Conservation (phyloP, 805 yeast species). For the Lachancea meyersii region DNA sequence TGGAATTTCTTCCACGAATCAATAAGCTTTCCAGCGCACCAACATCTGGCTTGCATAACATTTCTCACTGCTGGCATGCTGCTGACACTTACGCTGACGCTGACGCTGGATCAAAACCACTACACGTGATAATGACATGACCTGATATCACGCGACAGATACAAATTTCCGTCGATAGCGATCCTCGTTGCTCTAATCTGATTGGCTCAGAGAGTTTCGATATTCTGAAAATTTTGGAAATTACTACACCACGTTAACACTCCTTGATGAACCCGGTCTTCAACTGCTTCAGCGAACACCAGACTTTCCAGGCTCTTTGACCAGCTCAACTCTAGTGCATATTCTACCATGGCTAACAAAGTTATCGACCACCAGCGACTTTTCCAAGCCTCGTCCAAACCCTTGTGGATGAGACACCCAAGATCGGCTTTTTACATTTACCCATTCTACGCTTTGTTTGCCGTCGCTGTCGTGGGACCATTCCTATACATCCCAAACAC, state of each 20-base stretch:
- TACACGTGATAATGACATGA: neutral
- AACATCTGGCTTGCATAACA: too few species aligned
- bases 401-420: constrained; percentile 57
- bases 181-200: neutral
- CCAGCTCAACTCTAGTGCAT: too few species aligned
- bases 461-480: constrained; percentile 60
- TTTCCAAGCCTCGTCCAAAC: constrained; percentile 52
- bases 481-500: constrained; percentile 70
- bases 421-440: constrained; percentile 64
- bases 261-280: too few species aligned
- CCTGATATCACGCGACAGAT: neutral
- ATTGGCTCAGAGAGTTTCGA: constrained; percentile 1
- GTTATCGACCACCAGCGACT: constrained; percentile 54
- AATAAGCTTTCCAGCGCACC: too few species aligned
- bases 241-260: too few species aligned
- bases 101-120: too few species aligned
- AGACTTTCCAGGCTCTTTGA: too few species aligned
- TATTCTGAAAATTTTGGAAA: neutral
- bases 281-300: too few species aligned
- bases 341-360: constrained; percentile 29
- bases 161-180: neutral
- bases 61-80: too few species aligned
- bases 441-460: constrained; percentile 73
- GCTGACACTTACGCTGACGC: too few species aligned
- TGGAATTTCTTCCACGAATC: too few species aligned